A percentile compares a stretch with the other conserved stretches of the same genome.
phyloP scores from a whole-genome alignment of 2,329 filamentous ascomycete genomes.

The Trichoderma polysporum region DNA sequence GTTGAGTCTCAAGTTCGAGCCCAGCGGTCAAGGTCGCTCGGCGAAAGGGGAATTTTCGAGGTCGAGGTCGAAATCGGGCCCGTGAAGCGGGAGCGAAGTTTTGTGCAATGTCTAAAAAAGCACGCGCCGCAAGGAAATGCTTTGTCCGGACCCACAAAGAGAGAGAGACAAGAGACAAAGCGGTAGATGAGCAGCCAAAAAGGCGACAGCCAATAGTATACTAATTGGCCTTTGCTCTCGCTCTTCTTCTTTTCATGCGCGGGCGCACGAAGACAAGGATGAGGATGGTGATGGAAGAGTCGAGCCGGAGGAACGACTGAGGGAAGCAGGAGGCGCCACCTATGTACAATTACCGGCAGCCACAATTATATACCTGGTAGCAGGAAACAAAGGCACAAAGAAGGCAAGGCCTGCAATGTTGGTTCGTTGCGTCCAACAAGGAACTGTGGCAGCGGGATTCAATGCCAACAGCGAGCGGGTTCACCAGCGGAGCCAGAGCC shows the following conservation, averaged over 20 bases:
- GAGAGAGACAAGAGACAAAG: slow-evolving; percentile 1
- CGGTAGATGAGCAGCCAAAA: not conserved
- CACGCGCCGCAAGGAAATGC: slow-evolving; percentile 17
- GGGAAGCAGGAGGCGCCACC: slow-evolving; percentile 3
- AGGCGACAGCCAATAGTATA: not conserved
- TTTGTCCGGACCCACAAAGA: slow-evolving; percentile 22
- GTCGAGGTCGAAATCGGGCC: slow-evolving; percentile 5
- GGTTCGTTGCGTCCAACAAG: not conserved
- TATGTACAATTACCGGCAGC: slow-evolving; percentile 9
- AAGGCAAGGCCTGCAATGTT: not conserved
- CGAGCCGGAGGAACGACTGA: not conserved
- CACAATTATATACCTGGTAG: not conserved
- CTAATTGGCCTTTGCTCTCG: not conserved
- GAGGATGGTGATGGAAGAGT: not conserved
- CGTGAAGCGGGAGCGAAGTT: slow-evolving; percentile 8
- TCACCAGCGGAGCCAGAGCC: slow-evolving; percentile 4
- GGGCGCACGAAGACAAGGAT: not conserved
- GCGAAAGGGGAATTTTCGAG: not conserved
- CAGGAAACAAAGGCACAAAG: not conserved
- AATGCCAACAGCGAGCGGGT: not conserved
- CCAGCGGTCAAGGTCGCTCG: not conserved
- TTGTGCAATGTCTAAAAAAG: slow-evolving; percentile 15
- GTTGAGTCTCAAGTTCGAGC: not conserved
- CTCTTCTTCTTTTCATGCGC: not conserved
- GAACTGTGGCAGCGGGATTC: not conserved